Conservation (phyloP, 805 yeast genomes). For the Saccharomycopsis sp. region DNA sequence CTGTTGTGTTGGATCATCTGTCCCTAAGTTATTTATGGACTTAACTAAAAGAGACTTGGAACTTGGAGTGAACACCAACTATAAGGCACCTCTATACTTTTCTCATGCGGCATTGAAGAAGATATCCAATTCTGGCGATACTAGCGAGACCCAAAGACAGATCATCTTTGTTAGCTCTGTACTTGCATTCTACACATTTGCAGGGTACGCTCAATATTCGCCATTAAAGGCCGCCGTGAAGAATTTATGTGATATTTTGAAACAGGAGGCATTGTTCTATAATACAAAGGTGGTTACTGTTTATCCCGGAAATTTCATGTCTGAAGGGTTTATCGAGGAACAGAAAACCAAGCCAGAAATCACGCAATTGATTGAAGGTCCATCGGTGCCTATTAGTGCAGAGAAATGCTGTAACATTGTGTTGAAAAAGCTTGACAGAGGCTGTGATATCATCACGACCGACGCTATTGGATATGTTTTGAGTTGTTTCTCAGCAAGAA, state of each 20-base stretch:
- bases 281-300: conserved; percentile 66
- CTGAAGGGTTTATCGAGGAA: conserved; percentile 83
- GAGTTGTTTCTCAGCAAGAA: conserved; percentile 59
- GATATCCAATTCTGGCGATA: conserved; percentile 26
- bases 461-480: conserved; percentile 83
- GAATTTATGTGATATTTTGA: conserved; percentile 64
- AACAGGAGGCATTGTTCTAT: conserved; percentile 74
- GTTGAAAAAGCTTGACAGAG: conserved; percentile 47
- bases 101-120: conserved; percentile 55
- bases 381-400: conserved; percentile 63
- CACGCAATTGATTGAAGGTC: conserved; percentile 78
- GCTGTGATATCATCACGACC: conserved; percentile 70
- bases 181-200: conserved; percentile 77
- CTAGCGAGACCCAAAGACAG: conserved; percentile 34
- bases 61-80: conserved; percentile 61
- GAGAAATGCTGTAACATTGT: conserved; percentile 60
- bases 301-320: conserved; percentile 82
- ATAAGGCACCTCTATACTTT: conserved; percentile 63
- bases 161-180: conserved; percentile 68
- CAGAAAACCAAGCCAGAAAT: conserved; percentile 80
- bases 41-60: conserved; percentile 51
- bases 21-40: conserved; percentile 73
- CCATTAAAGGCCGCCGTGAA: conserved; percentile 83
- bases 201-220: conserved; percentile 87
- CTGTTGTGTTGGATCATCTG: conserved; percentile 84